Evolutionary conservation across 495 filamentous ascomycete genomes (phyloP).

Genomic region (Viridothelium virens): DNA sequence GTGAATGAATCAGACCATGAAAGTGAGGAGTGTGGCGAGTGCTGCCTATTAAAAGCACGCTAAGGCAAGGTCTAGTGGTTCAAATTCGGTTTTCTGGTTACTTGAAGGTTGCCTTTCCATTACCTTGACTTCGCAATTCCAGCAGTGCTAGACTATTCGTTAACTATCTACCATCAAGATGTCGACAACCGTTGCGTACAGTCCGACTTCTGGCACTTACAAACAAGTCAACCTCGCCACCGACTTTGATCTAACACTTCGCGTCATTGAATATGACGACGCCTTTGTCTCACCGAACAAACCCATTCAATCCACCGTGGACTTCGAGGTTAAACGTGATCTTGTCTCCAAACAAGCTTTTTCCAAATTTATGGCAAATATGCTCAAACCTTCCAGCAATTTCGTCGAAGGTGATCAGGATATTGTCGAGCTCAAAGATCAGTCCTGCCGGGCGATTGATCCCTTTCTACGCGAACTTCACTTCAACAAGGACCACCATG

Average conservation of each 20-base stretch:
- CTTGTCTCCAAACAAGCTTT: background rate
- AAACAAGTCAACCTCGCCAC: background rate
- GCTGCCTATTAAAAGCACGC: no score
- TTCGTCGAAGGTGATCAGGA: constrained; percentile 10
- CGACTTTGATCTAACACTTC: constrained; percentile 14
- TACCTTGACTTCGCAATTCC: background rate
- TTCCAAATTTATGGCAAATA: constrained; percentile 9
- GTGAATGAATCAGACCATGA: no score
- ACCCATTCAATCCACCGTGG: background rate
- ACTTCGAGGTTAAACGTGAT: constrained; percentile 18
- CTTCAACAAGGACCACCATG: background rate
- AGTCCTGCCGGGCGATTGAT: constrained; percentile 2
- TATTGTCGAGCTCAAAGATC: constrained; percentile 16
- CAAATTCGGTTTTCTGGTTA: background rate
- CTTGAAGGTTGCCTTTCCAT: background rate
- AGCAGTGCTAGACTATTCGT: background rate
- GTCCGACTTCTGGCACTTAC: background rate
- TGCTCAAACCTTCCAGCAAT: constrained; percentile 4
- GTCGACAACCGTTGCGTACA: background rate
- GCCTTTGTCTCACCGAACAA: background rate
- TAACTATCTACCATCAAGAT: background rate
- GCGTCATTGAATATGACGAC: constrained; percentile 18
- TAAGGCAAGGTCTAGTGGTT: background rate
- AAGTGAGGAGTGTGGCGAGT: no score
- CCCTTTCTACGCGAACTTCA: constrained; percentile 18